A percentile compares a stretch with the other conserved stretches of the same genome.
Conservation (phyloP, 2,329 filamentous ascomycete genomes). For the Shiraia bambusicola region DNA sequence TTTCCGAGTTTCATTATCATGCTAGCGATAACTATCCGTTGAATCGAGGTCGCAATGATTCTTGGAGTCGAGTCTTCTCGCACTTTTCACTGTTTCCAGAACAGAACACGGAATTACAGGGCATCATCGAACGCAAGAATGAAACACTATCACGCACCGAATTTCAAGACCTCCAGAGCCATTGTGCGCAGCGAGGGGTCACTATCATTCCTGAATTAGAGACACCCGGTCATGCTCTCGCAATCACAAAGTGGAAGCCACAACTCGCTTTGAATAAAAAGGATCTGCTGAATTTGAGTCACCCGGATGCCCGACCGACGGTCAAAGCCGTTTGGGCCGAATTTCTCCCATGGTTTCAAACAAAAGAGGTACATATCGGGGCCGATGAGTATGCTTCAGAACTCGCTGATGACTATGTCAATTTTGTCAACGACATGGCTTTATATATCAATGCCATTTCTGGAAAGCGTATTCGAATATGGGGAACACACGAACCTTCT, state of each 20-base stretch:
- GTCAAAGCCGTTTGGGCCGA: slow-evolving; percentile 42
- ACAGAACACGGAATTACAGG: slow-evolving; percentile 33
- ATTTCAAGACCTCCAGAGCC: slow-evolving; percentile 40
- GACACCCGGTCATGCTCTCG: slow-evolving; percentile 40
- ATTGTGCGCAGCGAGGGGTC: slow-evolving; percentile 40
- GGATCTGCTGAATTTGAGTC: slow-evolving; percentile 40
- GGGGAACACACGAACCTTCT: slow-evolving; percentile 50
- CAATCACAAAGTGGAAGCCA: slow-evolving; percentile 45
- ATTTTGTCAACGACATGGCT: slow-evolving; percentile 42
- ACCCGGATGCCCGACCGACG: slow-evolving; percentile 40
- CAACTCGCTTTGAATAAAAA: slow-evolving; percentile 41
- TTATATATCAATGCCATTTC: slow-evolving; percentile 34
- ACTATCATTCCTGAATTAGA: slow-evolving; percentile 44
- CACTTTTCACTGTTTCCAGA: slow-evolving; percentile 48
- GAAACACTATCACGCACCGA: slow-evolving; percentile 38
- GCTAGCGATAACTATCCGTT: slow-evolving; percentile 54
- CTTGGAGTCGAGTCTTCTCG: slow-evolving; percentile 50
- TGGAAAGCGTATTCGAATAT: slow-evolving; percentile 38
- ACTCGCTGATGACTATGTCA: slow-evolving; percentile 42
- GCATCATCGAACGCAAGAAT: slow-evolving; percentile 39
- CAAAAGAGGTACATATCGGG: slow-evolving; percentile 42
- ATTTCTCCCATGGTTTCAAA: slow-evolving; percentile 44
- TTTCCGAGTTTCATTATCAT: slow-evolving; percentile 54
- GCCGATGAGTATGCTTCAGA: slow-evolving; percentile 42
- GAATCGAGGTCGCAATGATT: slow-evolving; percentile 50